Evolutionary conservation across 2,329 filamentous ascomycete species (phyloP).

Genomic region (Orbilia ellipsospora): DNA sequence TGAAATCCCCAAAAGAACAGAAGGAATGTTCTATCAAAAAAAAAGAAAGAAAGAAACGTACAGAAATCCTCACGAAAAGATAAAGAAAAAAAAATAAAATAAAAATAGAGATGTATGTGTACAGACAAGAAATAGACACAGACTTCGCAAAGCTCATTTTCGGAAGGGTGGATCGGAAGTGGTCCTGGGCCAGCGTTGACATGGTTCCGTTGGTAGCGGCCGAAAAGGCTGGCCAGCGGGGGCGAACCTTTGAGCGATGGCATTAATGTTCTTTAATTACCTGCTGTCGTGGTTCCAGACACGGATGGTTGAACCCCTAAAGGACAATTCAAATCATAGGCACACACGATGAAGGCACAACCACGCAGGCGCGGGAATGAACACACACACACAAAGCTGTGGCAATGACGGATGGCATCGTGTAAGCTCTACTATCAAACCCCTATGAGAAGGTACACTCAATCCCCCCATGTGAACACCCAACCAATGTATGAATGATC

Average conservation of each 20-base stretch:
- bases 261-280: slow-evolving; percentile 28
- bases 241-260: slow-evolving; percentile 30
- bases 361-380: slow-evolving; percentile 56
- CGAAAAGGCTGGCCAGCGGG: slow-evolving; percentile 53
- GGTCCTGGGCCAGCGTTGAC: slow-evolving; percentile 48
- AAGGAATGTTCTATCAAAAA: slow-evolving; percentile 29
- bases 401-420: slow-evolving; percentile 55
- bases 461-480: slow-evolving; percentile 50
- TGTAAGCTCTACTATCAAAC: slow-evolving; percentile 56
- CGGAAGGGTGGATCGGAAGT: slow-evolving; percentile 40
- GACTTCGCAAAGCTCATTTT: slow-evolving; percentile 51
- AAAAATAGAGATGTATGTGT: slow-evolving; percentile 31
- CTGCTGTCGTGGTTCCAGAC: slow-evolving; percentile 54
- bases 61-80: slow-evolving; percentile 45
- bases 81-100: no score
- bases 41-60: slow-evolving; percentile 5
- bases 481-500: slow-evolving; percentile 23
- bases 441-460: slow-evolving; percentile 56
- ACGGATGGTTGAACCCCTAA: slow-evolving; percentile 54
- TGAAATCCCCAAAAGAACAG: slow-evolving; percentile 14
- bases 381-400: slow-evolving; percentile 56
- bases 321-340: slow-evolving; percentile 56
- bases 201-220: slow-evolving; percentile 56
- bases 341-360: slow-evolving; percentile 56
- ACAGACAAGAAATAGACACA: slow-evolving; percentile 42